Percentiles rank a stretch among this genome's conserved stretches.
Evolutionary conservation across 2,329 filamentous ascomycete genomes (phyloP).

Genomic region (Cladophialophora chaetospira): DNA sequence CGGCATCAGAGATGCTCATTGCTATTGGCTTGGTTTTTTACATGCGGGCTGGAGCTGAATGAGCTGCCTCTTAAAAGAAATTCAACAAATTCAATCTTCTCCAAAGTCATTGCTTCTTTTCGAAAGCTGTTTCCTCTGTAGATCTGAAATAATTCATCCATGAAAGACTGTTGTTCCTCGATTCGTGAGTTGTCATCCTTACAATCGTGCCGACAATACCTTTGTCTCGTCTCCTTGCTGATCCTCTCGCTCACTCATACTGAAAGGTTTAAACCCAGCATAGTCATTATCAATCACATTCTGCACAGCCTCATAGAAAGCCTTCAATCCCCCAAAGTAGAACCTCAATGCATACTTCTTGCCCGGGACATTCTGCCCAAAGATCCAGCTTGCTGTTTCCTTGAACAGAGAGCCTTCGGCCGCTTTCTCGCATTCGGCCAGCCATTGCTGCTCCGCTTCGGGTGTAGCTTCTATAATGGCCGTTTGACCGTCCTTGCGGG

Average conservation of each 20-base stretch:
- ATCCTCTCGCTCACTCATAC: not conserved
- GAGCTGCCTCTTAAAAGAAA: too few species aligned
- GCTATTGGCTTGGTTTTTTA: not conserved
- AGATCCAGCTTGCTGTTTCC: conserved; percentile 56
- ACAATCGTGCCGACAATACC: not conserved
- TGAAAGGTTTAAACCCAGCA: conserved; percentile 17
- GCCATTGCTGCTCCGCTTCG: conserved; percentile 54
- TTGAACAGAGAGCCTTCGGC: conserved; percentile 45
- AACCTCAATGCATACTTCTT: conserved; percentile 42
- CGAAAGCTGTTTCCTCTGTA: too few species aligned
- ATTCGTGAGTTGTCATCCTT: too few species aligned
- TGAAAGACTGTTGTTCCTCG: too few species aligned
- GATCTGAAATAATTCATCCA: too few species aligned
- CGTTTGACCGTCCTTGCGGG: conserved; percentile 31
- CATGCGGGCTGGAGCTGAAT: not conserved
- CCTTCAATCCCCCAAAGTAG: conserved; percentile 30
- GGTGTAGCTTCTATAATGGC: conserved; percentile 52
- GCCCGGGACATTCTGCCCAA: conserved; percentile 58
- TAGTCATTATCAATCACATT: conserved; percentile 22
- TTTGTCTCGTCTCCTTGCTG: not conserved
- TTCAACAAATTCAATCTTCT: too few species aligned
- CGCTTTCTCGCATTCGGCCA: conserved; percentile 44
- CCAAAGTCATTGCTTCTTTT: too few species aligned
- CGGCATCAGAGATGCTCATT: not conserved
- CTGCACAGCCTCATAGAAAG: conserved; percentile 18